Percentiles rank a stretch among this genome's conserved stretches.
phyloP scores from a whole-genome alignment of 345 rosid genomes.

The Euphorbia peplus region DNA sequence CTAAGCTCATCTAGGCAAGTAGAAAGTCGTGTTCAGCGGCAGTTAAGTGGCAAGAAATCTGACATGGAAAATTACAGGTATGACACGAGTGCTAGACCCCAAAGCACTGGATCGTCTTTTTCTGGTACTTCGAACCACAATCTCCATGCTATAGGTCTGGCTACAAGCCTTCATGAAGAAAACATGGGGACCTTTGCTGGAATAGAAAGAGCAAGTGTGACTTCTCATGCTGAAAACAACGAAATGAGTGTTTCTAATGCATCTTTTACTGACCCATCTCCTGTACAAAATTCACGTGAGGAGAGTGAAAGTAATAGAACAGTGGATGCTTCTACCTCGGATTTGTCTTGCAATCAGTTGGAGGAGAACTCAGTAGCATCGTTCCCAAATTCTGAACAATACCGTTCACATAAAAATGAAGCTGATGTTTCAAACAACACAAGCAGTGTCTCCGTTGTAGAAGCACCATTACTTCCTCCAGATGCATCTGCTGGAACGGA shows the following conservation, averaged over 20 bases:
- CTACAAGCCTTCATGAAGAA: conserved; percentile 37
- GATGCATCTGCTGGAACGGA: conserved; percentile 35
- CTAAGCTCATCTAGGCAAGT: conserved; percentile 57
- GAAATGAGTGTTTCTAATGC: conserved; percentile 29
- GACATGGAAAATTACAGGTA: conserved; percentile 64
- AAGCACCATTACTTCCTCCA: conserved; percentile 34
- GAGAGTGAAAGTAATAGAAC: conserved; percentile 30
- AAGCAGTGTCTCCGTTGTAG: conserved; percentile 36
- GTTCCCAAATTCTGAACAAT: conserved; percentile 23
- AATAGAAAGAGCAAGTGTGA: conserved; percentile 36
- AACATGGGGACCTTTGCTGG: conserved; percentile 36
- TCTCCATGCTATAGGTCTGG: conserved; percentile 52
- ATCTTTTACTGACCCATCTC: conserved; percentile 23
- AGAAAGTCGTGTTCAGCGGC: conserved; percentile 61
- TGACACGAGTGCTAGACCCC: conserved; percentile 53
- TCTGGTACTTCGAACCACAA: conserved; percentile 53
- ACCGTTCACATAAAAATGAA: conserved; percentile 36
- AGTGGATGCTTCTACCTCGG: conserved; percentile 41
- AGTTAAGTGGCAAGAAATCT: conserved; percentile 62
- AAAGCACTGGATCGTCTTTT: conserved; percentile 49
- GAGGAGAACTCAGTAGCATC: conserved; percentile 39
- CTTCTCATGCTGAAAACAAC: conserved; percentile 37
- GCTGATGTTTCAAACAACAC: conserved; percentile 33
- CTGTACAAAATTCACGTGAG: conserved; percentile 26
- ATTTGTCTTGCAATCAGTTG: conserved; percentile 27